These are phyloP conservation scores for Bombardia bombarda DNA, from an alignment of 495 filamentous ascomycete genomes.

Conservation along the genomic window DNA sequence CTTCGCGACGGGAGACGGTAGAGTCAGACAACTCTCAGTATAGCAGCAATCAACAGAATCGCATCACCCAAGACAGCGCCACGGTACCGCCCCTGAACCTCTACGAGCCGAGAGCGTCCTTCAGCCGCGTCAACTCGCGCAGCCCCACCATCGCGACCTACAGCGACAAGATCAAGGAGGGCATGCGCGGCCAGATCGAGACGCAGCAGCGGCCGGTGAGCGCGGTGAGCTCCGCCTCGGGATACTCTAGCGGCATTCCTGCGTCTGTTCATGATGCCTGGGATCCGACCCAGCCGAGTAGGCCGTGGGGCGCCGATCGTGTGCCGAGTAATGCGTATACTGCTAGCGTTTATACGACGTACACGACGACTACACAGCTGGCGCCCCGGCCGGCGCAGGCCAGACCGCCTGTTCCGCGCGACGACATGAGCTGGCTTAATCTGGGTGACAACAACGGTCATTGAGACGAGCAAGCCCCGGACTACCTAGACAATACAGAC, in stretches of 20 bases:
- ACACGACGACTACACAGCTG: slow-evolving; percentile 31
- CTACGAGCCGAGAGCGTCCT: slow-evolving; percentile 39
- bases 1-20: slow-evolving; percentile 34
- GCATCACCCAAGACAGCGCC: slow-evolving; percentile 46
- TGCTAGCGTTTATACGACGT: slow-evolving; percentile 22
- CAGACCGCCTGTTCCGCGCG: slow-evolving; percentile 14
- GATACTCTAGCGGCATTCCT: slow-evolving; percentile 51
- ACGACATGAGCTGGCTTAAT: slow-evolving; percentile 76
- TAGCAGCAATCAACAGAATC: slow-evolving; percentile 38
- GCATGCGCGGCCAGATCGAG: slow-evolving; percentile 56
- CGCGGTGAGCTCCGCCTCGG: slow-evolving; percentile 43
- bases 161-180: slow-evolving; percentile 42
- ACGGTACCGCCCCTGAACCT: slow-evolving; percentile 44
- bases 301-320: slow-evolving; percentile 39
- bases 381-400: slow-evolving; percentile 22
- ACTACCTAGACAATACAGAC: too few species aligned
- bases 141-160: slow-evolving; percentile 59
- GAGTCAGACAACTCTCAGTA: slow-evolving; percentile 47
- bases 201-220: slow-evolving; percentile 40
- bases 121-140: slow-evolving; percentile 52
- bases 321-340: slow-evolving; percentile 56
- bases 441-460: slow-evolving; percentile 34
- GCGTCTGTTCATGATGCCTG: slow-evolving; percentile 45
- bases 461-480: too few species aligned
- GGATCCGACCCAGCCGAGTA: slow-evolving; percentile 35